Conservation (phyloP, 805 yeast species). For the Candida insectalens region DNA sequence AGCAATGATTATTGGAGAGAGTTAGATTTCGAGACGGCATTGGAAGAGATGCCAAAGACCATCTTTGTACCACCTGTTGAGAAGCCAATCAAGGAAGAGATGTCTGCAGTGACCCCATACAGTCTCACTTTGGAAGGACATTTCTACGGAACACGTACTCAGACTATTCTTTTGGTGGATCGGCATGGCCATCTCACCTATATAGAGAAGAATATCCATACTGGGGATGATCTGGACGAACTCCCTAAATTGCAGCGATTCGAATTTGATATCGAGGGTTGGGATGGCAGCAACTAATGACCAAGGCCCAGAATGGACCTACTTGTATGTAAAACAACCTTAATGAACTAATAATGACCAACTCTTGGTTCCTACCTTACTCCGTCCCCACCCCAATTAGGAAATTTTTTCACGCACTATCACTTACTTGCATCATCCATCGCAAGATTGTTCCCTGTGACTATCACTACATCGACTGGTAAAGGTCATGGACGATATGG, state of each 20-base stretch:
- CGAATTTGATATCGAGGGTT: slow-evolving; percentile 12
- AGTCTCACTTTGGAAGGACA: slow-evolving; percentile 31
- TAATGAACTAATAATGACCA: too few species aligned
- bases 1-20: slow-evolving; percentile 20
- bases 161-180: slow-evolving; percentile 61
- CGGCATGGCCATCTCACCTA: slow-evolving; percentile 42
- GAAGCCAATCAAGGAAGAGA: slow-evolving; percentile 6
- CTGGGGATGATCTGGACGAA: slow-evolving; percentile 28
- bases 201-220: slow-evolving; percentile 51
- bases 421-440: too few species aligned
- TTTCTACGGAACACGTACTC: slow-evolving; percentile 82
- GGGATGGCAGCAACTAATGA: slow-evolving; percentile 6
- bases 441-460: too few species aligned
- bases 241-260: slow-evolving; percentile 9
- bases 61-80: slow-evolving; percentile 66
- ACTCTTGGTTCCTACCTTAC: too few species aligned
- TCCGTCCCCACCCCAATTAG: too few species aligned
- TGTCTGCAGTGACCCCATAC: slow-evolving; percentile 2
- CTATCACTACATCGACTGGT: too few species aligned
- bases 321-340: background rate
- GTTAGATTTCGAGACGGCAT: slow-evolving; percentile 16
- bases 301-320: too few species aligned
- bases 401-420: too few species aligned
- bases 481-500: too few species aligned
- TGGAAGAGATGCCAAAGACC: slow-evolving; percentile 40